phyloP scores from a whole-genome alignment of 2,329 filamentous ascomycete genomes.

The Geosmithia flava region DNA sequence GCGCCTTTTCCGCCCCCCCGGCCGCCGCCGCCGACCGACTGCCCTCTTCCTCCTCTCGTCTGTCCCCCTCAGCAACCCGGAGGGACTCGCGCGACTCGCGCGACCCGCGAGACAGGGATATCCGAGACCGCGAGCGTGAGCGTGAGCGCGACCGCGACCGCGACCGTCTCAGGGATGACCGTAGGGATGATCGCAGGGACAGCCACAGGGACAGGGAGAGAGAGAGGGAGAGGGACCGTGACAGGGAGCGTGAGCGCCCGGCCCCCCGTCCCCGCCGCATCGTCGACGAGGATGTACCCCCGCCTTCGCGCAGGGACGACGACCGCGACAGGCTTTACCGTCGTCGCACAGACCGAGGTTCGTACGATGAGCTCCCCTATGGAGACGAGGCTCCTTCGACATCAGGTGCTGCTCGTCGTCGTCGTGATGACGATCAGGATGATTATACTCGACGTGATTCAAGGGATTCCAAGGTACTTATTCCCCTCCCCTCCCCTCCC shows the following conservation, averaged over 20 bases:
- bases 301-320: conserved; percentile 48
- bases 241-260: conserved; percentile 29
- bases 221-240: conserved; percentile 19
- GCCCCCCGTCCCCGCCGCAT: conserved; percentile 38
- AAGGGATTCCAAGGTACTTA: conserved; percentile 52
- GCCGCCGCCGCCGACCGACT: conserved; percentile 25
- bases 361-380: conserved; percentile 83
- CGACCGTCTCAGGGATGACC: conserved; percentile 23
- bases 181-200: conserved; percentile 25
- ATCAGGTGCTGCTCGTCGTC: conserved; percentile 46
- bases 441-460: conserved; percentile 52
- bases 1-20: conserved; percentile 37
- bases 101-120: conserved; percentile 27
- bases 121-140: conserved; percentile 17
- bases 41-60: conserved; percentile 8
- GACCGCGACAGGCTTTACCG: conserved; percentile 83
- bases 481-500: neutral
- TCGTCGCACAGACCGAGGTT: conserved; percentile 62
- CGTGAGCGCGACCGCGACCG: conserved; percentile 30
- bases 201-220: conserved; percentile 27
- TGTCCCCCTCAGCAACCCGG: conserved; percentile 25
- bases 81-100: conserved; percentile 28
- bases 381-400: conserved; percentile 56
- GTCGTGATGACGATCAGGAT: conserved; percentile 67
- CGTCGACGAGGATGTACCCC: neutral